Base-by-base conservation (phyloP, 768 basidiomycete genomes). In the Mrakia blollopis region DNA sequence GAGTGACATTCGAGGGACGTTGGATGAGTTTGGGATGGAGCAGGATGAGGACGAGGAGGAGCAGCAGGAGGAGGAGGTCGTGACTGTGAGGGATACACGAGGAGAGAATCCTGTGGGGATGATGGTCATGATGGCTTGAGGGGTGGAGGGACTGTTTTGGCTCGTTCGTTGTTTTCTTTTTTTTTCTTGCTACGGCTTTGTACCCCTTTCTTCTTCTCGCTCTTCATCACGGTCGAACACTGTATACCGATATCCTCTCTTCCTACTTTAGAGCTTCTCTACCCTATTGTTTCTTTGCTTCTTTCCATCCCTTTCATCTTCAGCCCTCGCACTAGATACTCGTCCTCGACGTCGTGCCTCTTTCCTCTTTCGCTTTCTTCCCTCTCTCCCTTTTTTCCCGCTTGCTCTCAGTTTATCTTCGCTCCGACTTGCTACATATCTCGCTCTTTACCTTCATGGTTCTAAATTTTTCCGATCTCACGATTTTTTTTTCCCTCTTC, bases 1-100 rank as follows among this genome's bases (percentile, higher is more conserved):
- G 71, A 77, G 76, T 37, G 76, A 77, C 30, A 28, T 77, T 9
- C 32, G 76, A n/a, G 72, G 72, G 21, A 72, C 70, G 23, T 50
- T 72, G 30, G 61, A 52, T 18, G 44, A 71, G 50, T 32, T 54
- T 39, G 35, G 57, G 57, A 13, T 74, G 25, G 39, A 62, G 16
- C 37, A 62, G 28, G 39, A 41, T 3, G 47, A 50, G 11, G 70
- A 5, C 0, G 13, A 32, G 7, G 28, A 18, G 21, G 23, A n/a
- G 25, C n/a, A 50, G 18, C 11, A 30, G 21, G 16, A 41, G 18
- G 37, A 30, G 21, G 16, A 41, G 39, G 32, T 11, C 1, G 44
- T 44, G 47, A 41, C 39, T 41, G 47, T 16, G 47, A 50, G 47
- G 18, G 13, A 50, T 21, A 50, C 16, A 18, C 11, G 5, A 23